Evolutionary conservation across 495 filamentous ascomycete genomes (phyloP).

Genomic region (Beverwykella pulmonaria): DNA sequence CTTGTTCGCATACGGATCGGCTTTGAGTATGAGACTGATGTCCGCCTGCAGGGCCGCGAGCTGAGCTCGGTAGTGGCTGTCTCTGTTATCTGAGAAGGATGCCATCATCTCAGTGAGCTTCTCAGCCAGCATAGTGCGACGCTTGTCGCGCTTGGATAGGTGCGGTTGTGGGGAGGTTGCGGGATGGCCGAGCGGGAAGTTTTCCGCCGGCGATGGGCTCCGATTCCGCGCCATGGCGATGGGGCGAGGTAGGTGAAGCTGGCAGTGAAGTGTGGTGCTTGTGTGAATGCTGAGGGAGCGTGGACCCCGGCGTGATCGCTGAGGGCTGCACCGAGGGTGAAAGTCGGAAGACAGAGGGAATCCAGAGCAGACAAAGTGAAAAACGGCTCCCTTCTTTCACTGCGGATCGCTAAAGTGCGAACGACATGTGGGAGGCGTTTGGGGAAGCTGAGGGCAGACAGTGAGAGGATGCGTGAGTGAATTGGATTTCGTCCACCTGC

Average conservation of each 20-base stretch:
- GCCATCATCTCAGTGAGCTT: conserved; percentile 71
- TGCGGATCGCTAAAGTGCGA: conserved; percentile 18
- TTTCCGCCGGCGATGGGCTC: conserved; percentile 33
- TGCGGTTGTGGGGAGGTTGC: conserved; percentile 49
- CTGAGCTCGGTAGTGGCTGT: conserved; percentile 84
- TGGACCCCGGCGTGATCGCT: neutral
- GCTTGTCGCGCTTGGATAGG: conserved; percentile 84
- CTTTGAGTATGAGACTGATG: conserved; percentile 79
- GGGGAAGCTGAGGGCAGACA: neutral
- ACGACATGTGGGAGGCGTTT: conserved; percentile 1
- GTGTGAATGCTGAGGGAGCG: conserved; percentile 7
- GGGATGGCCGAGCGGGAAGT: conserved; percentile 37
- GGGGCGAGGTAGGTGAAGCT: neutral
- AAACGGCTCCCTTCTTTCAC: neutral
- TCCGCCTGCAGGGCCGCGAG: conserved; percentile 86
- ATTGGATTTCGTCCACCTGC: conserved; percentile 7
- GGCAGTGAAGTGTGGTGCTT: neutral
- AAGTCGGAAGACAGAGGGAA: neutral
- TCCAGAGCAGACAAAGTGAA: neutral
- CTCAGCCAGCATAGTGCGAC: conserved; percentile 75
- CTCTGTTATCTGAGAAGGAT: conserved; percentile 77
- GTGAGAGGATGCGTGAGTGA: conserved; percentile 10
- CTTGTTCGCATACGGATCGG: conserved; percentile 73
- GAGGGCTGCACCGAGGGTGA: conserved; percentile 6
- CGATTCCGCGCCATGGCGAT: conserved; percentile 35